A percentile compares a stretch with the other conserved stretches of the same genome.
Conservation (phyloP, 768 basidiomycete species). For the Pisolithus sp. region DNA sequence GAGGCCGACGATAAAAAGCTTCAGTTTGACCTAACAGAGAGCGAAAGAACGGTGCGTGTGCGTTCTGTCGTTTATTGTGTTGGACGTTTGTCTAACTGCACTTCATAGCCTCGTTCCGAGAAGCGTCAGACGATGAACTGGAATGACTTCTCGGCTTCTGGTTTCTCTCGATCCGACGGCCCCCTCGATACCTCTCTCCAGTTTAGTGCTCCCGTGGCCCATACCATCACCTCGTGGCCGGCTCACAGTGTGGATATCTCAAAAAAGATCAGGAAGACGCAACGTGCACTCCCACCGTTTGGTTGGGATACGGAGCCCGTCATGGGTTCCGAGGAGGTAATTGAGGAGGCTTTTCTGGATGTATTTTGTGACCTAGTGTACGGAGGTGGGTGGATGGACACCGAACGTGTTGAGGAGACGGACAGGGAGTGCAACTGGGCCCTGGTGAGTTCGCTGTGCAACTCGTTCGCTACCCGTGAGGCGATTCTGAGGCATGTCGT, state of each 20-base stretch:
- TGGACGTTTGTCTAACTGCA: constrained; percentile 6
- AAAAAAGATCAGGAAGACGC: constrained; percentile 78
- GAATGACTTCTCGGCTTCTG: constrained; percentile 81
- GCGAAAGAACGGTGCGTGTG: constrained; percentile 61
- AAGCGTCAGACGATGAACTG: constrained; percentile 85
- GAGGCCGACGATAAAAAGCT: constrained; percentile 60
- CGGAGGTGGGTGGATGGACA: constrained; percentile 82
- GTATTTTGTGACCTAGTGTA: constrained; percentile 79
- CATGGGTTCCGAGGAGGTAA: constrained; percentile 66
- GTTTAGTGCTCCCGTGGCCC: constrained; percentile 53
- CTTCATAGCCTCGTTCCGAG: constrained; percentile 47
- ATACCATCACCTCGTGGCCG: constrained; percentile 69
- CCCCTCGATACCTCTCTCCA: constrained; percentile 77
- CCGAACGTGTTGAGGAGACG: constrained; percentile 58
- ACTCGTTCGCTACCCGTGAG: neutral
- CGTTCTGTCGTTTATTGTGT: constrained; percentile 8
- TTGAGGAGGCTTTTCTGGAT: constrained; percentile 88
- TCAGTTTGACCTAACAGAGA: constrained; percentile 89
- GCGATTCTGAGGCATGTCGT: constrained; percentile 2
- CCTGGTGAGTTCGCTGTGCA: constrained; percentile 47
- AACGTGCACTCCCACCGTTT: constrained; percentile 68
- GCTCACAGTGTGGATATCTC: constrained; percentile 64
- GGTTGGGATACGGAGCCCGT: constrained; percentile 90
- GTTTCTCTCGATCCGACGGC: constrained; percentile 74
- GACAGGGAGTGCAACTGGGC: constrained; percentile 92